Percentiles rank a stretch among this genome's conserved stretches.
phyloP scores from a whole-genome alignment of 2,329 filamentous ascomycete genomes.

The Colletotrichum nymphaeae region DNA sequence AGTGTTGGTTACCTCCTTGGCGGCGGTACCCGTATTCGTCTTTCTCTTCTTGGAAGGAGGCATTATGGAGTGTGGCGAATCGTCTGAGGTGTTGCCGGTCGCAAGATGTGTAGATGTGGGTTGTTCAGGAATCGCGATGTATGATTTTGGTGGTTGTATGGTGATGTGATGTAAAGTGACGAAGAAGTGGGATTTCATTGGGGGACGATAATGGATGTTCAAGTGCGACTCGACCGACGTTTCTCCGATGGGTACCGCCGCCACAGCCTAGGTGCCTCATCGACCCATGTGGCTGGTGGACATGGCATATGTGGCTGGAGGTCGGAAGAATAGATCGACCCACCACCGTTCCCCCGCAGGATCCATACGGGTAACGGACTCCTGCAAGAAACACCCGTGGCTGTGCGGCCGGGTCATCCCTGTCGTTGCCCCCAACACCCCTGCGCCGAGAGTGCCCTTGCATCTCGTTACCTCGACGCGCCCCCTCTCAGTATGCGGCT shows the following conservation, averaged over 20 bases:
- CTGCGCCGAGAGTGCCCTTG: slow-evolving; percentile 22
- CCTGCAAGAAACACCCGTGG: slow-evolving; percentile 31
- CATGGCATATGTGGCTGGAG: not conserved
- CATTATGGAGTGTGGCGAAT: slow-evolving; percentile 43
- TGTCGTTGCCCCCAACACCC: slow-evolving; percentile 21
- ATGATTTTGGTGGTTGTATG: not conserved
- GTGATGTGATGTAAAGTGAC: slow-evolving; percentile 2
- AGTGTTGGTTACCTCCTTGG: slow-evolving; percentile 34
- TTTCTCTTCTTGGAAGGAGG: slow-evolving; percentile 59
- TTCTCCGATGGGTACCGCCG: slow-evolving; percentile 12
- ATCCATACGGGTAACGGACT: slow-evolving; percentile 28
- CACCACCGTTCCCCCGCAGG: slow-evolving; percentile 26
- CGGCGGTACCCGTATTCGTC: slow-evolving; percentile 43
- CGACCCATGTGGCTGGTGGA: not conserved
- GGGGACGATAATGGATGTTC: not conserved
- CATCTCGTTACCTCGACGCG: slow-evolving; percentile 1
- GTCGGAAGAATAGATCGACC: slow-evolving; percentile 23
- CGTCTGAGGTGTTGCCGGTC: not conserved
- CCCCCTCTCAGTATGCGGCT: slow-evolving; percentile 26
- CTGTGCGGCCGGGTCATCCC: slow-evolving; percentile 30
- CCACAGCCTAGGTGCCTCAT: not conserved
- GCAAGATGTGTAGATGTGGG: not conserved
- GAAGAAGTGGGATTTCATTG: slow-evolving; percentile 7
- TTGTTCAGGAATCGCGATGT: not conserved
- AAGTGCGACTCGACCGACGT: not conserved